Evolutionary conservation across 208 protist species (phyloP).

Genomic region (Porcisia hertigi): DNA sequence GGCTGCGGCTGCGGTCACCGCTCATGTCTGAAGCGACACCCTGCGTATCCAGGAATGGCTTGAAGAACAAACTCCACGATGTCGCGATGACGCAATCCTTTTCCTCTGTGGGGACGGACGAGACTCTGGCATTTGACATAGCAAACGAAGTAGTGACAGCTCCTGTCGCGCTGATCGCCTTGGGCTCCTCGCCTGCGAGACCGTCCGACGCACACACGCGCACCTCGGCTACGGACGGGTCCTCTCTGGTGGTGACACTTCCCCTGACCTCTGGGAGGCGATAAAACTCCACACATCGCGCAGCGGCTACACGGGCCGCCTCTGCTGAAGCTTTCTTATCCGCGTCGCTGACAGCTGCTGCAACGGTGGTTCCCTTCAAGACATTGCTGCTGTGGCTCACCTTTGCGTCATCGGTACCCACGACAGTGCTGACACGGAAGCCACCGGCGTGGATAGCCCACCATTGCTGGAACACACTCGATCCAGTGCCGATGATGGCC

Average conservation of each 20-base stretch:
- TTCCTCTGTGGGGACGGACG: background rate
- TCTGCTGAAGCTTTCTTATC: slow-evolving; percentile 18
- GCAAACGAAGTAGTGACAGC: background rate
- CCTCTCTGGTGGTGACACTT: background rate
- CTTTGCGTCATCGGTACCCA: slow-evolving; percentile 19
- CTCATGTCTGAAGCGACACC: background rate
- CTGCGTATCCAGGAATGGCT: background rate
- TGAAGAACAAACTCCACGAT: slow-evolving; percentile 27
- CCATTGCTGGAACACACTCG: slow-evolving; percentile 13
- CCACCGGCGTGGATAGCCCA: slow-evolving; percentile 25
- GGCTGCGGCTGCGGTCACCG: background rate
- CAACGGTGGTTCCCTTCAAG: background rate
- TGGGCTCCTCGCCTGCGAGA: background rate
- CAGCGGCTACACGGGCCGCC: slow-evolving; percentile 16
- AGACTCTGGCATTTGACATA: background rate
- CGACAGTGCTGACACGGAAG: slow-evolving; percentile 23
- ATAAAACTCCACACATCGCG: slow-evolving; percentile 22
- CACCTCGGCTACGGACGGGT: slow-evolving; percentile 4
- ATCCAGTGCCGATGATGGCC: slow-evolving; percentile 16
- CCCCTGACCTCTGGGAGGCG: background rate
- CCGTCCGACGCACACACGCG: slow-evolving; percentile 1
- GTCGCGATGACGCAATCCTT: slow-evolving; percentile 17
- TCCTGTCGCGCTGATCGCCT: background rate
- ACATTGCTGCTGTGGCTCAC: background rate
- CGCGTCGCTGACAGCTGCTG: background rate